phyloP scores from a whole-genome alignment of 2,329 filamentous ascomycete species.

The Scleromitrula shiraiana region DNA sequence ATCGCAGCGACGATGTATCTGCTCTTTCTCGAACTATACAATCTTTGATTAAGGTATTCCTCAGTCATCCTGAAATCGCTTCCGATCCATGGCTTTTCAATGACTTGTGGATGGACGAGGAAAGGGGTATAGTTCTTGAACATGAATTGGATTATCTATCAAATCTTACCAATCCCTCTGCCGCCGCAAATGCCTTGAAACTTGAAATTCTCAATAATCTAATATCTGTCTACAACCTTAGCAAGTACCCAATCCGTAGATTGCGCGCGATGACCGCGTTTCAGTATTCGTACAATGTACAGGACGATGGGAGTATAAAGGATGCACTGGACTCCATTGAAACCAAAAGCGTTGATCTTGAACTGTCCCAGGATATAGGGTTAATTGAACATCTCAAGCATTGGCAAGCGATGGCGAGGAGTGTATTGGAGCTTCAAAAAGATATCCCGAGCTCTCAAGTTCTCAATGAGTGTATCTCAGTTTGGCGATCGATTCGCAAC shows the following conservation, averaged over 20 bases:
- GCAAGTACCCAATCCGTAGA: conserved; percentile 26
- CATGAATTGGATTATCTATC: conserved; percentile 45
- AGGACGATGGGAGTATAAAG: conserved; percentile 10
- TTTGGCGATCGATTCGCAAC: conserved; percentile 34
- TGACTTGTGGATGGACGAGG: conserved; percentile 36
- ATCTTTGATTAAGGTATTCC: conserved; percentile 51
- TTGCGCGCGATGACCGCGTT: conserved; percentile 23
- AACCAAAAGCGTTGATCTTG: conserved; percentile 9
- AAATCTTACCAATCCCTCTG: conserved; percentile 14
- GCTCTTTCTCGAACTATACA: conserved; percentile 51
- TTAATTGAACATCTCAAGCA: conserved; percentile 21
- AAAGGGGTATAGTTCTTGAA: conserved; percentile 51
- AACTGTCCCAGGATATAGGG: conserved; percentile 20
- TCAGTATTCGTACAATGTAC: conserved; percentile 9
- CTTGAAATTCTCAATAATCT: conserved; percentile 19
- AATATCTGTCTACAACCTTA: conserved; percentile 22
- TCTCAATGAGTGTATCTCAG: conserved; percentile 18
- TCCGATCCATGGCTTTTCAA: conserved; percentile 34
- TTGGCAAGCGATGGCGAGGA: conserved; percentile 21
- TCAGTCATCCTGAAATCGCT: conserved; percentile 49
- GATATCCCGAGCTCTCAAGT: conserved; percentile 20
- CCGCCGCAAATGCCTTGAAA: conserved; percentile 13
- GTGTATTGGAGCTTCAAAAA: conserved; percentile 22
- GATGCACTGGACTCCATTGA: conserved; percentile 11
- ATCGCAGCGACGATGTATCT: conserved; percentile 39